Evolutionary conservation across 2,329 filamentous ascomycete genomes (phyloP).

Genomic region (Aureobasidium vineae): DNA sequence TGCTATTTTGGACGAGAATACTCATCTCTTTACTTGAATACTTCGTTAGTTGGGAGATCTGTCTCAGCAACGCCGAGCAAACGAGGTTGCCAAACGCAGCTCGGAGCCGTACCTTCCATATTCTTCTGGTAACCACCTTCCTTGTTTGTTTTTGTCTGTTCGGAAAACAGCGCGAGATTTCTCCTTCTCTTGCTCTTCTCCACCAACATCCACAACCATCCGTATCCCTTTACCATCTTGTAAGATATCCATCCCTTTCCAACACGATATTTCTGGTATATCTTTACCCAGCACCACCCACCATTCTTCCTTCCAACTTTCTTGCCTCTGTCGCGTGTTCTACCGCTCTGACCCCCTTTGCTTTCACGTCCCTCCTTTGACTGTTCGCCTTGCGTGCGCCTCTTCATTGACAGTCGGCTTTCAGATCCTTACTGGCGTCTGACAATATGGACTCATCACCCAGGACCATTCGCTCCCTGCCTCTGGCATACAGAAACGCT

Average conservation of each 20-base stretch:
- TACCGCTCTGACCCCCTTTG: neutral
- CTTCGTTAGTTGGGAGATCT: neutral
- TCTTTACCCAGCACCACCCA: neutral
- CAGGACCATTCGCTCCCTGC: neutral
- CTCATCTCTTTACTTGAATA: neutral
- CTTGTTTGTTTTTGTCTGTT: neutral
- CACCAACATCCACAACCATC: too few species aligned
- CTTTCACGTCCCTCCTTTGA: neutral
- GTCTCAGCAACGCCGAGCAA: constrained; percentile 7
- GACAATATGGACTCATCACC: neutral
- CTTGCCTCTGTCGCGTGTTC: neutral
- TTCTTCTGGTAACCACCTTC: too few species aligned
- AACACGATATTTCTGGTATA: neutral
- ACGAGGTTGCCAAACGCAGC: neutral
- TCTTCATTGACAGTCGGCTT: neutral
- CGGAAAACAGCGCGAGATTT: neutral
- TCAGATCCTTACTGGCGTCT: neutral
- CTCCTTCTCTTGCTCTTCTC: neutral
- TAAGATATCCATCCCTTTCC: neutral
- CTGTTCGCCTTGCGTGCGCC: neutral
- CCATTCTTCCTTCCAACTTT: neutral
- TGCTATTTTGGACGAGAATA: neutral
- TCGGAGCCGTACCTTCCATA: neutral
- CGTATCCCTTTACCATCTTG: neutral
- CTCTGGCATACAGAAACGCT: neutral